Base-by-base conservation (phyloP, 2,329 filamentous ascomycete genomes). In the Thelonectria olida region DNA sequence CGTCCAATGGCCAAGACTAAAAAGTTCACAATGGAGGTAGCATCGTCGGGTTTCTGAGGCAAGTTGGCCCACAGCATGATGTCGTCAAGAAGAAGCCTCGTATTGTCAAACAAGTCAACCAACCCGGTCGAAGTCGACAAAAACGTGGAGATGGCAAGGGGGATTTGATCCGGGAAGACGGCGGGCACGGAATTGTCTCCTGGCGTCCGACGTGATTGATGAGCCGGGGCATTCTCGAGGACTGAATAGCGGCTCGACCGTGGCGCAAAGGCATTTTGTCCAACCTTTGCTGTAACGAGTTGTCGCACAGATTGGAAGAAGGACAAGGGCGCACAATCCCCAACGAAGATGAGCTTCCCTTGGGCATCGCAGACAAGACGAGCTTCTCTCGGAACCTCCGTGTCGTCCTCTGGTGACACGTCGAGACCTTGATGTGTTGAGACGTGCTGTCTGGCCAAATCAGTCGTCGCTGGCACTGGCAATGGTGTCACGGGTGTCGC, bases 291-390 rank as follows among this genome's bases (percentile, higher is more conserved):
- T 0, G 80, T 84, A 20, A 86, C 82, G 17, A 86, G 78, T 64
- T 84, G 80, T 2, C 84, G 77, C 7, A 86, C 80, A 0, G 82
- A 85, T 64, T 85, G 83, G 65, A 86, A 86, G 62, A 86, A 82
- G 0, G 84, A 86, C 19, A 86, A 72, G 1, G 84, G 84, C 5
- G 84, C 84, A 64, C 84, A 86, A 67, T 86, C 84, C 5, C 84
- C 84, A 22, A 86, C 83, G 67, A 86, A 86, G 27, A 84, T 82
- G 20, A 85, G 70, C 65, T 85, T 85, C 1, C 84, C 84, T 58
- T 84, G 81, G 0, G 82, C 78, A 62, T 86, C 84, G 41, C 80
- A 80, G 0, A 86, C 73, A 5, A 86, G 73, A 2, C 83, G 76
- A 3, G 84, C 84, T 59, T 86, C 84, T 1, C 83, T 77, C 2